Conservation (phyloP, 1,284 basidiomycete species). For the Ustilago nuda region DNA sequence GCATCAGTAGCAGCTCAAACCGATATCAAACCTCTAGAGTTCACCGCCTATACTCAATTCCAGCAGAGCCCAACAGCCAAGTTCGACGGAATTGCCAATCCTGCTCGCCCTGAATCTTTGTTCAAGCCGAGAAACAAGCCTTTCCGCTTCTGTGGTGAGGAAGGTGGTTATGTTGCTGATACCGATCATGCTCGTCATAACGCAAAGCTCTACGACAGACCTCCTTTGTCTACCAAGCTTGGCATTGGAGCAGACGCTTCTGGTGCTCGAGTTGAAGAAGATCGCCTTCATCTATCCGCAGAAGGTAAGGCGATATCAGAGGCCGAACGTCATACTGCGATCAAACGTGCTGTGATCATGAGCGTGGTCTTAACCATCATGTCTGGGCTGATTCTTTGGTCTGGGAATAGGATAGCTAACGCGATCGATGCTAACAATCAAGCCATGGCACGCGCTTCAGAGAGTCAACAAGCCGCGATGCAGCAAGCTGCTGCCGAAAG, state of each 20-base stretch:
- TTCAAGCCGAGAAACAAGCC: not conserved
- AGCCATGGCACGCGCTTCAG: not conserved
- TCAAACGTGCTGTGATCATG: not conserved
- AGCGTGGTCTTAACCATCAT: not conserved
- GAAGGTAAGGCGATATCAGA: no score
- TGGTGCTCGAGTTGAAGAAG: not conserved
- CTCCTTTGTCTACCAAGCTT: not conserved
- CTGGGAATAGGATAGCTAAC: slow-evolving; percentile 4
- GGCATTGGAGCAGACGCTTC: not conserved
- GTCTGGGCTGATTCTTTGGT: not conserved
- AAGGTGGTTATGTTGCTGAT: slow-evolving; percentile 26
- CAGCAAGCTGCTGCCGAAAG: slow-evolving; percentile 10
- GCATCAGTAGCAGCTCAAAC: slow-evolving; percentile 8
- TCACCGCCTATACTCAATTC: not conserved
- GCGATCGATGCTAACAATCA: slow-evolving; percentile 10
- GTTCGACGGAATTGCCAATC: not conserved
- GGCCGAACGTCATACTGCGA: no score
- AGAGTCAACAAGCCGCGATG: slow-evolving; percentile 2
- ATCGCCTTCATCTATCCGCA: not conserved
- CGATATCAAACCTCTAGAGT: not conserved
- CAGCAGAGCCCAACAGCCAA: not conserved
- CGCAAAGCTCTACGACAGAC: slow-evolving; percentile 8
- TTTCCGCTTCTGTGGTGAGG: slow-evolving; percentile 15
- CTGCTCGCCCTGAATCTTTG: not conserved
- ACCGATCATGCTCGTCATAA: not conserved